Evolutionary conservation across 176 grass and related monocot genomes (phyloP), one percentile per base, ranked within the genome.

Genomic region (Triticum dicoccoides): DNA sequence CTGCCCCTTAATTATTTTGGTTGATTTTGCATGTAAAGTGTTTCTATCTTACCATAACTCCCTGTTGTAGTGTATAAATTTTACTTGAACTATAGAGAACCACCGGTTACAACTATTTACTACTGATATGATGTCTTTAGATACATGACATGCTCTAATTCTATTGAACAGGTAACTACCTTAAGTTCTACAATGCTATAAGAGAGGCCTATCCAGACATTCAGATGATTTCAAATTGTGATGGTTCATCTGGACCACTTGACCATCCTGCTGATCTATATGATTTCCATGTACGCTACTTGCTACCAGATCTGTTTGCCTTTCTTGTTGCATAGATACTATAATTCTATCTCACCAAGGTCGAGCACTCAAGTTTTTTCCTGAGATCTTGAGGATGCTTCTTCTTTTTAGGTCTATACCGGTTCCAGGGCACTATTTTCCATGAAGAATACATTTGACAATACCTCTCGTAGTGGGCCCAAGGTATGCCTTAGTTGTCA

Each of bases 201-300:
- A 86, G 84, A 68, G 80, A 87, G 67, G 88, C 89, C 15, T 96
- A 98, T 80, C 96, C 93, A 74, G 93, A 96, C 42, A 96, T 98
- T 87, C 89, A 96, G 77, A 83, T 98, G 69, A 95, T 98, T 87
- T 92, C 93, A 80, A 95, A 94, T 51, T 96, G 93, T 80, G 91
- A 98, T 80, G 93, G 87, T 65, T 96, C 93, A 56, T 90, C 88
- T 73, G 86, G 0, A 35, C 83, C 84, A 78, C 88, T 98, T 78
- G 87, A 98, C 90, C 96, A 98, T 69, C 93, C 96, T 80, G 96
- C 92, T 89, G 96, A 96, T 88, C 73, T 94, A 6, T 98, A 92
- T 11, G 96, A 98, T 32, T 96, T 92, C 37, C 96, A 98, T 92
- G 93, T 98, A 92, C 78, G 82, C 68, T 77, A 76, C 35, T 69